A percentile compares a stretch with the other conserved stretches of the same genome.
phyloP scores from a whole-genome alignment of 2,329 filamentous ascomycete genomes.

The Aspergillus oerlinghausenensis region DNA sequence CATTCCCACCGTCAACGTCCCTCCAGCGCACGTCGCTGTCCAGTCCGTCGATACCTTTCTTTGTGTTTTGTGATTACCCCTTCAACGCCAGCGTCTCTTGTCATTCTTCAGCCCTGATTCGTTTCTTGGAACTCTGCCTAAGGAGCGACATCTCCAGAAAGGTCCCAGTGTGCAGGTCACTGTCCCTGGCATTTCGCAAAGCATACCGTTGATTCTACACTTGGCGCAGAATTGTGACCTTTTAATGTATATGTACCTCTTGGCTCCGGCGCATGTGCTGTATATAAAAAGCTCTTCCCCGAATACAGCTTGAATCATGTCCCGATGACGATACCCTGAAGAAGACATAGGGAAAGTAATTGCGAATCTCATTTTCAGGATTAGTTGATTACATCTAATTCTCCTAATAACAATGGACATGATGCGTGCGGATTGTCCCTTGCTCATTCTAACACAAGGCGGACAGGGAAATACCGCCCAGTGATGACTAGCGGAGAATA shows the following conservation, averaged over 20 bases:
- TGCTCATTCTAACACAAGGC: background rate
- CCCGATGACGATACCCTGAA: slow-evolving; percentile 3
- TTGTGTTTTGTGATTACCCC: slow-evolving; percentile 9
- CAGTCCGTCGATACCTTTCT: slow-evolving; percentile 12
- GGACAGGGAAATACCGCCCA: background rate
- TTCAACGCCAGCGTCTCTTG: slow-evolving; percentile 10
- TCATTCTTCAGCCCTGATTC: slow-evolving; percentile 18
- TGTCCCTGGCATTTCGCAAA: slow-evolving; percentile 17
- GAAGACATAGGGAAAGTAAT: slow-evolving; percentile 2
- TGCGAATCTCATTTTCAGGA: background rate
- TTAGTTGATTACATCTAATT: background rate
- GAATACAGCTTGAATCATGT: slow-evolving; percentile 17
- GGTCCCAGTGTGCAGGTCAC: slow-evolving; percentile 17
- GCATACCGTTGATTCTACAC: slow-evolving; percentile 15
- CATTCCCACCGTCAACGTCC: background rate
- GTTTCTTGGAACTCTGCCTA: slow-evolving; percentile 18
- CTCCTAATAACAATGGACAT: background rate
- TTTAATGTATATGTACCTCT: slow-evolving; percentile 29
- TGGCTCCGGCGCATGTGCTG: slow-evolving; percentile 23
- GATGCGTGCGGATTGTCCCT: background rate
- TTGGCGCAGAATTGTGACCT: slow-evolving; percentile 15
- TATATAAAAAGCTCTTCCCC: slow-evolving; percentile 27
- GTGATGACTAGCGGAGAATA: background rate
- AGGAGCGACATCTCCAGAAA: slow-evolving; percentile 18
- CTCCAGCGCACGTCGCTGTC: background rate